A percentile compares a stretch with the other conserved stretches of the same genome.
Evolutionary conservation across 495 filamentous ascomycete species (phyloP).

Genomic region (Penicillium mononematosum): DNA sequence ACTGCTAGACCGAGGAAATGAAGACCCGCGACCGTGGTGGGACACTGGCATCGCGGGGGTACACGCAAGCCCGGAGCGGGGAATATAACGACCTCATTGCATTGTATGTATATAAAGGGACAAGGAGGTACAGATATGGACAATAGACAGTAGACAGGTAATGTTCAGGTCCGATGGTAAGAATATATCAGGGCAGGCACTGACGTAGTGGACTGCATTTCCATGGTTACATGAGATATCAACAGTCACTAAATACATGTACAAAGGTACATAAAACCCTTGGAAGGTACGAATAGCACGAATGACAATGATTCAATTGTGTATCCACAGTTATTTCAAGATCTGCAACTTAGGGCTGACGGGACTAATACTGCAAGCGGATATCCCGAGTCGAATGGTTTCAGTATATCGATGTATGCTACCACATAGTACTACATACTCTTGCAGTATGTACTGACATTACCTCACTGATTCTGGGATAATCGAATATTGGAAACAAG

Average conservation of each 20-base stretch:
- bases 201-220: conserved; percentile 10
- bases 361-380: not conserved
- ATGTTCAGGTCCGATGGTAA: not conserved
- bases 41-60: conserved; percentile 6
- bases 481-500: not conserved
- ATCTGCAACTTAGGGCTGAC: not conserved
- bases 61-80: not conserved
- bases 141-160: not conserved
- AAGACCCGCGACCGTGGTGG: conserved; percentile 16
- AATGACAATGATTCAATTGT: not conserved
- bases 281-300: not conserved
- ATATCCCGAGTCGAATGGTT: not conserved
- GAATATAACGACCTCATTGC: conserved; percentile 8
- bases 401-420: not conserved
- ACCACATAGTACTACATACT: not conserved
- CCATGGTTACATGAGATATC: conserved; percentile 7
- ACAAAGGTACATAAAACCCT: not conserved
- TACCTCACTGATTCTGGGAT: not conserved
- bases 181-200: not conserved
- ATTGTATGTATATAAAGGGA: conserved; percentile 4
- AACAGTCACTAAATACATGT: not conserved
- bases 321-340: not conserved
- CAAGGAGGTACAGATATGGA: not conserved
- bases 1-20: conserved; percentile 20
- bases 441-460: not conserved